These are phyloP conservation scores for Sphaerulina populicola DNA, from an alignment of 2,329 filamentous ascomycete genomes.

Conservation along the genomic window DNA sequence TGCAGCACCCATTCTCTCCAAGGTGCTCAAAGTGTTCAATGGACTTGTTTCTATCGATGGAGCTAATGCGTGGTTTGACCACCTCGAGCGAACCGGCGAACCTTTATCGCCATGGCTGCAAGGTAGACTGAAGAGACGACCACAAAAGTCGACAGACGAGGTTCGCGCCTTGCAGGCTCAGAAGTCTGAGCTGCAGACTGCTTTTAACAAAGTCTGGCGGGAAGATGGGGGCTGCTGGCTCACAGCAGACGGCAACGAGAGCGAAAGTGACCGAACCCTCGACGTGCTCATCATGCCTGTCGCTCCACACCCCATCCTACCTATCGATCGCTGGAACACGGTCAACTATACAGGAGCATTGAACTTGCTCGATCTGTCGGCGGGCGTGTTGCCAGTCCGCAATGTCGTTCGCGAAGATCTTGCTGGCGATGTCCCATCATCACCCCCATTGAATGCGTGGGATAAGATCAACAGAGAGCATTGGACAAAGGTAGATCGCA, in stretches of 20 bases:
- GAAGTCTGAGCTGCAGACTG: conserved; percentile 46
- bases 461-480: conserved; percentile 53
- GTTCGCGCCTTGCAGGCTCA: conserved; percentile 48
- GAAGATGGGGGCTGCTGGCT: conserved; percentile 33
- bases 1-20: conserved; percentile 45
- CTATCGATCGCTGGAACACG: conserved; percentile 54
- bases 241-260: conserved; percentile 11
- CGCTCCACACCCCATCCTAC: conserved; percentile 55
- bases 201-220: conserved; percentile 52
- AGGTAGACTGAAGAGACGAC: conserved; percentile 44
- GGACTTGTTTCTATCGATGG: conserved; percentile 54
- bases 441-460: conserved; percentile 45
- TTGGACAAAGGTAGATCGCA: conserved; percentile 48
- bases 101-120: conserved; percentile 54
- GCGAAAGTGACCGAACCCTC: conserved; percentile 28
- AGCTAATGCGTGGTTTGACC: conserved; percentile 47
- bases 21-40: conserved; percentile 51
- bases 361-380: conserved; percentile 55
- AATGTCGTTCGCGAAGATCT: conserved; percentile 45
- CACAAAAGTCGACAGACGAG: conserved; percentile 41
- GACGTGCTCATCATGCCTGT: conserved; percentile 58
- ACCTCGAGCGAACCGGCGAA: conserved; percentile 49
- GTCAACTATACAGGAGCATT: conserved; percentile 55
- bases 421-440: conserved; percentile 38
- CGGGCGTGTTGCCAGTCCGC: conserved; percentile 50